phyloP scores from a whole-genome alignment of 2,329 filamentous ascomycete genomes.

The Curvularia spicifera region DNA sequence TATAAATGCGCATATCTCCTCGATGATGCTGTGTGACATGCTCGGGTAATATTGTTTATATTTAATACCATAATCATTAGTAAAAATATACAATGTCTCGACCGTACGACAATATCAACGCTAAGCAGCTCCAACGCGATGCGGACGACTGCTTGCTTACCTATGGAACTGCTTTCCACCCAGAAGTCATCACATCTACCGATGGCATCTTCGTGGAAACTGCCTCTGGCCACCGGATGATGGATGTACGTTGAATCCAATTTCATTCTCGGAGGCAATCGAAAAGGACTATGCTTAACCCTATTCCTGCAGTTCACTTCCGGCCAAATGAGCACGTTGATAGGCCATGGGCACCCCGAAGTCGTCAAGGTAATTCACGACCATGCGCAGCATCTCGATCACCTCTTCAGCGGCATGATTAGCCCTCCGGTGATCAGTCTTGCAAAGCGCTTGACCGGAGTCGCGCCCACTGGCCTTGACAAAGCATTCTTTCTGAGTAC shows the following conservation, averaged over 20 bases:
- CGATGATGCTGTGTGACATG: not conserved
- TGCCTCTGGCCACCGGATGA: conserved; percentile 39
- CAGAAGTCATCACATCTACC: conserved; percentile 39
- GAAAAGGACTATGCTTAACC: not conserved
- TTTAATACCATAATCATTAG: not conserved
- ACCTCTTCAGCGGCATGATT: conserved; percentile 47
- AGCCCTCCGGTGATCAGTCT: conserved; percentile 44
- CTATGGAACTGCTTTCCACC: conserved; percentile 36
- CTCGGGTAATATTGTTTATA: too few species aligned
- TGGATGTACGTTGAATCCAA: conserved; percentile 28
- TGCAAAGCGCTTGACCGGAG: conserved; percentile 36
- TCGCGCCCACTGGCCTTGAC: conserved; percentile 38
- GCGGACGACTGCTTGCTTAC: conserved; percentile 31
- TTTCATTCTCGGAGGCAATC: not conserved
- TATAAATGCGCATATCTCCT: not conserved
- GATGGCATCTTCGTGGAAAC: conserved; percentile 41
- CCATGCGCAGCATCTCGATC: conserved; percentile 40
- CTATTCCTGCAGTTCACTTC: conserved; percentile 9
- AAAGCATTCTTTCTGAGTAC: conserved; percentile 47
- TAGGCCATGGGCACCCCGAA: conserved; percentile 44
- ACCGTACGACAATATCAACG: conserved; percentile 24
- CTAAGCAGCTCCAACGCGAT: conserved; percentile 30
- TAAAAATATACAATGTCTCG: conserved; percentile 17
- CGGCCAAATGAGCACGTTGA: conserved; percentile 21
- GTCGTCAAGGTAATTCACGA: conserved; percentile 40